Percentiles rank a stretch among this genome's conserved stretches.
phyloP scores from a whole-genome alignment of 78 protist species.

The Monosiga brevicollis region DNA sequence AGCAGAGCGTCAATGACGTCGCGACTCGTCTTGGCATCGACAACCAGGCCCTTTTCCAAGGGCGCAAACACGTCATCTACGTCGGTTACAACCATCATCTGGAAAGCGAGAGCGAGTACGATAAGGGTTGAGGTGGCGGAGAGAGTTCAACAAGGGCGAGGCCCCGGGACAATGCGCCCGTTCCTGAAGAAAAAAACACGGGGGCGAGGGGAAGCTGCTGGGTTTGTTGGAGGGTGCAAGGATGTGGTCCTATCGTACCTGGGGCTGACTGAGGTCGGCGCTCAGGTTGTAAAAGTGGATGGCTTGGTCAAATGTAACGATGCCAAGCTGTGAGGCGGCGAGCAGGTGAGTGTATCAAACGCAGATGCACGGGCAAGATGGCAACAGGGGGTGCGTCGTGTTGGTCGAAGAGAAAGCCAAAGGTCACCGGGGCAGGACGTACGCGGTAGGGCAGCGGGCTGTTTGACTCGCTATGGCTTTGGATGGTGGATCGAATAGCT shows the following conservation, averaged over 20 bases:
- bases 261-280: not conserved
- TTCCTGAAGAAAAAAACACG: too few species aligned
- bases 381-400: too few species aligned
- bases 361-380: too few species aligned
- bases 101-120: not conserved
- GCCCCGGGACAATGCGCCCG: too few species aligned
- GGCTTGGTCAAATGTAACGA: slow-evolving; percentile 35
- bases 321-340: too few species aligned
- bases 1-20: not conserved
- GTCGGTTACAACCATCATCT: slow-evolving; percentile 39
- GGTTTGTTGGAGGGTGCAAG: not conserved
- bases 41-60: slow-evolving; percentile 25
- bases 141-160: too few species aligned
- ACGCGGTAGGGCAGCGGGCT: slow-evolving; percentile 13
- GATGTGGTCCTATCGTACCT: not conserved
- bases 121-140: too few species aligned
- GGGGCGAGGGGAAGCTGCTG: too few species aligned
- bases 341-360: too few species aligned
- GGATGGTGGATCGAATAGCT: not conserved
- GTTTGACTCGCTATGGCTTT: not conserved
- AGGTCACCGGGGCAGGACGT: too few species aligned
- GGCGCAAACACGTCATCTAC: slow-evolving; percentile 49
- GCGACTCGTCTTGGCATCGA: slow-evolving; percentile 1
- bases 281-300: slow-evolving; percentile 46
- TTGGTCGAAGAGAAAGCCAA: too few species aligned